Evolutionary conservation across 176 grass and related monocot species (phyloP).

Genomic region (Oryza australiensis): DNA sequence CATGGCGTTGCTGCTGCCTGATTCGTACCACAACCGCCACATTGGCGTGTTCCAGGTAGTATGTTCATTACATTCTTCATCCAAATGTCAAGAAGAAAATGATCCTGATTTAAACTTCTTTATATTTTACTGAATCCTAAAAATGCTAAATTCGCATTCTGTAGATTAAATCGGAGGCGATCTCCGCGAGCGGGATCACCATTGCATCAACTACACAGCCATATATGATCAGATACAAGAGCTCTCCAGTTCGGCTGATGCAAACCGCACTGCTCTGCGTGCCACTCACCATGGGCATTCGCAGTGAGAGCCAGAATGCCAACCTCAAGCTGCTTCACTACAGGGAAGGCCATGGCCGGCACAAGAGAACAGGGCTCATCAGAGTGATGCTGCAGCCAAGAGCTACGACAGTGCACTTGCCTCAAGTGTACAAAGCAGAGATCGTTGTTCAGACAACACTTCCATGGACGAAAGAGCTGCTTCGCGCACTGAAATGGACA

Average conservation of each 20-base stretch:
- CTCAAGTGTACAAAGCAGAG: slow-evolving; percentile 40
- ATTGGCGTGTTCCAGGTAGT: slow-evolving; percentile 55
- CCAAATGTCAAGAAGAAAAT: background rate
- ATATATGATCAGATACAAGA: slow-evolving; percentile 48
- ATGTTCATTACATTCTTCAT: background rate
- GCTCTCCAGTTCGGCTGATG: slow-evolving; percentile 27
- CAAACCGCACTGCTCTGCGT: slow-evolving; percentile 23
- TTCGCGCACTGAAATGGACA: slow-evolving; percentile 37
- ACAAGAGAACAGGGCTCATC: slow-evolving; percentile 30
- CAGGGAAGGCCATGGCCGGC: slow-evolving; percentile 33
- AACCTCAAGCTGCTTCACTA: slow-evolving; percentile 33
- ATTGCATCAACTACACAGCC: slow-evolving; percentile 22
- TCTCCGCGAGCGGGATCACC: slow-evolving; percentile 26
- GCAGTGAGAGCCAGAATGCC: slow-evolving; percentile 4
- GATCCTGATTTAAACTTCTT: background rate
- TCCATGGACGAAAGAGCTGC: slow-evolving; percentile 32
- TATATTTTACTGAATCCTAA: background rate
- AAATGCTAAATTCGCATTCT: background rate
- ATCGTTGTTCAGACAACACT: slow-evolving; percentile 31
- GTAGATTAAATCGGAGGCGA: slow-evolving; percentile 43
- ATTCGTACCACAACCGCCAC: slow-evolving; percentile 48
- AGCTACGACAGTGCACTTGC: slow-evolving; percentile 27
- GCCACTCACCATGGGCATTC: slow-evolving; percentile 27
- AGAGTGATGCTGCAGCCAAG: slow-evolving; percentile 46
- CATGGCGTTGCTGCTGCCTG: slow-evolving; percentile 31